Evolutionary conservation across 2,329 filamentous ascomycete species (phyloP).

Genomic region (Cladosporium sp.): DNA sequence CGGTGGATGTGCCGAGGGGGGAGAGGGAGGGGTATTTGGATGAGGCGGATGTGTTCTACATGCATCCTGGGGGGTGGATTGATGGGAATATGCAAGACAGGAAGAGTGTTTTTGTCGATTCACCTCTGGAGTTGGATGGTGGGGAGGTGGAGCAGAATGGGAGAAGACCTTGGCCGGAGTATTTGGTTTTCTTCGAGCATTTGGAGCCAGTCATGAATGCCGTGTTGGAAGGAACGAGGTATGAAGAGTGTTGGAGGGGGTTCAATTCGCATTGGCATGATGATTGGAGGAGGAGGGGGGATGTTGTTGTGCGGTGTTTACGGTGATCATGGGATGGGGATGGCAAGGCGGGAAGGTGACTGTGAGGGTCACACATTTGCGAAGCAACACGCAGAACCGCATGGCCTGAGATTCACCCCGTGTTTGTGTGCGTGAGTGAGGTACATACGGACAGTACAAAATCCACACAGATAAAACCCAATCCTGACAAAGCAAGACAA

Average conservation of each 20-base stretch:
- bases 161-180: slow-evolving; percentile 39
- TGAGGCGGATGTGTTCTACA: slow-evolving; percentile 90
- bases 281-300: slow-evolving; percentile 57
- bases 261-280: slow-evolving; percentile 62
- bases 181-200: slow-evolving; percentile 54
- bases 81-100: slow-evolving; percentile 35
- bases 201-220: slow-evolving; percentile 48
- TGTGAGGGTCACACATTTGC: no score
- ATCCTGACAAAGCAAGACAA: no score
- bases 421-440: no score
- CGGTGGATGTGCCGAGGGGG: slow-evolving; percentile 60
- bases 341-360: no score
- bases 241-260: slow-evolving; percentile 55
- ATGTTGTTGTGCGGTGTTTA: slow-evolving; percentile 55
- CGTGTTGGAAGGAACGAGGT: slow-evolving; percentile 43
- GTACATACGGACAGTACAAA: no score
- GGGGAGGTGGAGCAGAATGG: slow-evolving; percentile 10
- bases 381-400: no score
- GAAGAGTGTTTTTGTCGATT: slow-evolving; percentile 18
- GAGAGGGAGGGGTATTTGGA: slow-evolving; percentile 71
- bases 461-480: no score
- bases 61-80: slow-evolving; percentile 49
- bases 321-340: slow-evolving; percentile 1
- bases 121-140: slow-evolving; percentile 13
- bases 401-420: no score